Evolutionary conservation across 441 rosid species (phyloP).

Genomic region (Breynia disticha): DNA sequence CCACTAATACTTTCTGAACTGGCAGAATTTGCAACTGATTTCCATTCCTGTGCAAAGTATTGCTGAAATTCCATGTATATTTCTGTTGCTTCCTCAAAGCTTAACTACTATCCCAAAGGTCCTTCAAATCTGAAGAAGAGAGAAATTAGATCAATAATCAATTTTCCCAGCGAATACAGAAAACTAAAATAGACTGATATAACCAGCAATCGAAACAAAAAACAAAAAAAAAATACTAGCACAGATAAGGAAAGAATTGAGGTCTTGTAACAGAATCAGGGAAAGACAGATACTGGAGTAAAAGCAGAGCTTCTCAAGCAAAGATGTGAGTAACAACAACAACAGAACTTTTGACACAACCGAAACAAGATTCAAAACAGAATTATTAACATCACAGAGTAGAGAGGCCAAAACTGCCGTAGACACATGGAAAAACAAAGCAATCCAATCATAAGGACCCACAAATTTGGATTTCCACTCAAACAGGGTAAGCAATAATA

Average conservation of each 20-base stretch:
- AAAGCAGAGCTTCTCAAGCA: neutral
- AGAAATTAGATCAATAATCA: conserved; percentile 8
- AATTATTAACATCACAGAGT: neutral
- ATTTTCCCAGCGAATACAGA: neutral
- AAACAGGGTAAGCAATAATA: no score
- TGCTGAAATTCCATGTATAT: conserved; percentile 40
- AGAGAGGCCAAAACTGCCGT: neutral
- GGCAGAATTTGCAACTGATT: conserved; percentile 25
- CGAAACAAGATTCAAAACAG: neutral
- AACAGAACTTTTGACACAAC: neutral
- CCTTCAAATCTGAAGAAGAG: conserved; percentile 13
- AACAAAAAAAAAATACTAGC: neutral
- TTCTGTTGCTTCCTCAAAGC: neutral
- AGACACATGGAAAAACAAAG: neutral
- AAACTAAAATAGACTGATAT: neutral
- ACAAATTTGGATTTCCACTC: neutral
- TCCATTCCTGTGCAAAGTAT: conserved; percentile 44
- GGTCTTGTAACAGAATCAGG: no score
- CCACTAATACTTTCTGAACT: conserved; percentile 27
- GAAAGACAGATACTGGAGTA: neutral
- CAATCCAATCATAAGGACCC: neutral
- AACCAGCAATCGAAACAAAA: neutral
- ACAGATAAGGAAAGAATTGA: no score
- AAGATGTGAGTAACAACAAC: neutral
- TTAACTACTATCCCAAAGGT: conserved; percentile 3